phyloP scores from a whole-genome alignment of 2,329 filamentous ascomycete genomes.

The Hysterium pulicare region DNA sequence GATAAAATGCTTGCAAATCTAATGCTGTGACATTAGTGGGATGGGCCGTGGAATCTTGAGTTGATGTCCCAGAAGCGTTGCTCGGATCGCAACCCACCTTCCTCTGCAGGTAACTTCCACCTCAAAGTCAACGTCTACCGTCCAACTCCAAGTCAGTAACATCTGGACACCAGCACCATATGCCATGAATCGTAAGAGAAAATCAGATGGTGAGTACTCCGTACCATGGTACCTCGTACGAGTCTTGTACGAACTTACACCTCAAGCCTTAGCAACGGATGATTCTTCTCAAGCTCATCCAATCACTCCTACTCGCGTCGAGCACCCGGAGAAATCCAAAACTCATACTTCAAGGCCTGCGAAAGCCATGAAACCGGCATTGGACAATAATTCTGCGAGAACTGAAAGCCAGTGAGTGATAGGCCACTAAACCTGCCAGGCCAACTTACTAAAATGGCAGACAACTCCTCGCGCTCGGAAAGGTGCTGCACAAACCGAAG shows the following conservation, averaged over 20 bases:
- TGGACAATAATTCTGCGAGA: conserved; percentile 13
- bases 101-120: no score
- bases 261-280: background rate
- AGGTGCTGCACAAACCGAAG: conserved; percentile 18
- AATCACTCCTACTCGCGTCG: background rate
- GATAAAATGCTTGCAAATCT: no score
- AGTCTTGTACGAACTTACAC: background rate
- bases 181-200: background rate
- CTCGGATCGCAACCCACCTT: no score
- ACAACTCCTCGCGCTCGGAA: conserved; percentile 16
- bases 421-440: background rate
- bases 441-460: conserved; percentile 11
- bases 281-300: background rate
- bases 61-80: no score
- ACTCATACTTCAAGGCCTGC: background rate
- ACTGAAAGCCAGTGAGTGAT: conserved; percentile 27
- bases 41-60: no score
- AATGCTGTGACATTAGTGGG: no score
- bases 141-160: no score
- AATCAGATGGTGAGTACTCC: background rate
- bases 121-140: no score
- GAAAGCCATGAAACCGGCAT: conserved; percentile 17
- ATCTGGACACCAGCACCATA: no score
- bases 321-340: background rate
- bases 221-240: background rate